Evolutionary conservation across 2,329 filamentous ascomycete genomes (phyloP).

Genomic region (Paecilomyces variotii): DNA sequence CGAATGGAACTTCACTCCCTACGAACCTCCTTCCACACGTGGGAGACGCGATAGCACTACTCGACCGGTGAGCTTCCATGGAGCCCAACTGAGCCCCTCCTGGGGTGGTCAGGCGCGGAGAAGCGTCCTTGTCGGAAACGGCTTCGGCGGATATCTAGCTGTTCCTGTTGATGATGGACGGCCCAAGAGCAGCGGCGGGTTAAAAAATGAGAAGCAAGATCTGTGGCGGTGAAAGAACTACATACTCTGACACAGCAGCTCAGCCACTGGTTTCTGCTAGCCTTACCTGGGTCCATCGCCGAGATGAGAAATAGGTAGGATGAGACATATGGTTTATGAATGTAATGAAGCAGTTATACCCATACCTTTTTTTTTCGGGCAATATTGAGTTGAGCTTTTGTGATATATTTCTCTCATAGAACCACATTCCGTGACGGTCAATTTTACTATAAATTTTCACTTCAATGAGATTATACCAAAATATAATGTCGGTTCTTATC

Average conservation of each 20-base stretch:
- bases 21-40: slow-evolving; percentile 40
- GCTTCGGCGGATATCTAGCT: slow-evolving; percentile 58
- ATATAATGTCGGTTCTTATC: too few species aligned
- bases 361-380: neutral
- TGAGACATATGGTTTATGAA: neutral
- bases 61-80: slow-evolving; percentile 41
- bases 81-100: slow-evolving; percentile 42
- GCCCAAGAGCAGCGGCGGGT: slow-evolving; percentile 27
- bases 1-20: slow-evolving; percentile 60
- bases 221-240: slow-evolving; percentile 26
- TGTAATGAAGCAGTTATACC: neutral
- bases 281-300: neutral
- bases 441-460: too few species aligned
- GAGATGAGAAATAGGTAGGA: neutral
- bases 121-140: slow-evolving; percentile 59
- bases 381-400: neutral
- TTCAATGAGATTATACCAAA: too few species aligned
- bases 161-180: slow-evolving; percentile 47
- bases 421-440: neutral
- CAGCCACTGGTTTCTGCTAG: neutral
- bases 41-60: slow-evolving; percentile 31
- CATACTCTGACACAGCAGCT: neutral
- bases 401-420: neutral
- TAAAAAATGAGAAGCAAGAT: slow-evolving; percentile 27
- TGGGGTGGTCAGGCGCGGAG: slow-evolving; percentile 54